phyloP scores from a whole-genome alignment of 2,329 filamentous ascomycete genomes.

The Cadophora malorum region DNA sequence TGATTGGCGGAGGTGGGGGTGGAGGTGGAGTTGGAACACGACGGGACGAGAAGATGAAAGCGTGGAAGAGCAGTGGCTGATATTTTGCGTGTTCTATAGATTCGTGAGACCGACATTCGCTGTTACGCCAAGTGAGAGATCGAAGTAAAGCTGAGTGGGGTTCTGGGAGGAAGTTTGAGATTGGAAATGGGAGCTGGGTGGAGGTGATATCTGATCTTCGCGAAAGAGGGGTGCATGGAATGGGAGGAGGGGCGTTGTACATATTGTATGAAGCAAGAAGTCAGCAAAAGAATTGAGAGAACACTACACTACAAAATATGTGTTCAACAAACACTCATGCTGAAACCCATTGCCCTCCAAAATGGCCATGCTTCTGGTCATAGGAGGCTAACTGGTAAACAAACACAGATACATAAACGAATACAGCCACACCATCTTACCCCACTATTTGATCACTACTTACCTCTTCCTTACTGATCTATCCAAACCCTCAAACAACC shows the following conservation, averaged over 20 bases:
- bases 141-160: conserved; percentile 32
- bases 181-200: not conserved
- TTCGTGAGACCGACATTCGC: conserved; percentile 84
- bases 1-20: not conserved
- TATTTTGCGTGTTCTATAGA: conserved; percentile 50
- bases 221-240: not conserved
- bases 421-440: not conserved
- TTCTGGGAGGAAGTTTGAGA: not conserved
- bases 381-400: no score
- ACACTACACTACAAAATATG: not conserved
- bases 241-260: conserved; percentile 22
- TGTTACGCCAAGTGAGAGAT: conserved; percentile 61
- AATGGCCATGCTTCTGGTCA: no score
- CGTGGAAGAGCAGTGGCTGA: conserved; percentile 23
- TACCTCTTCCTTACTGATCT: not conserved
- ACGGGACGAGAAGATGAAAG: not conserved
- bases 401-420: not conserved
- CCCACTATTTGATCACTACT: not conserved
- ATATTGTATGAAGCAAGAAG: conserved; percentile 31
- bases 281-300: conserved; percentile 9
- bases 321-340: not conserved
- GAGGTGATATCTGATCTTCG: not conserved
- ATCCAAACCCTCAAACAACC: conserved; percentile 19
- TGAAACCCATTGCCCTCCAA: no score
- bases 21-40: no score